These are phyloP conservation scores for Biscogniauxia sp. DNA, from an alignment of 2,329 filamentous ascomycete species.

Conservation along the genomic window DNA sequence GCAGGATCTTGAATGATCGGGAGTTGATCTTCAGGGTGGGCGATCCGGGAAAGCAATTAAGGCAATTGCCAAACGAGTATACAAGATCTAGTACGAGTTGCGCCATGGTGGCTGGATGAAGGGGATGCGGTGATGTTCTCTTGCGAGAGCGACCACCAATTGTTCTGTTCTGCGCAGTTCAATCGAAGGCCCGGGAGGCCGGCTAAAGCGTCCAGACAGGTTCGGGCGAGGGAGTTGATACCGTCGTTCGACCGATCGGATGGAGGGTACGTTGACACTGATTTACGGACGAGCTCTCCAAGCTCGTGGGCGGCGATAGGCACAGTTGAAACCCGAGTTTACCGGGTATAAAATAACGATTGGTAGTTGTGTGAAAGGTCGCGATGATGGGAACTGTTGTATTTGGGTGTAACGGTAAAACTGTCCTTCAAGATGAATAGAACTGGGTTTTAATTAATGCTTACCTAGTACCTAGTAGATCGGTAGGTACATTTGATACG, in stretches of 20 bases:
- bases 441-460: background rate
- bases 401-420: background rate
- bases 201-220: background rate
- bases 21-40: constrained; percentile 94
- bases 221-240: background rate
- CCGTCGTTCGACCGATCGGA: too few species aligned
- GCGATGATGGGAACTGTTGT: background rate
- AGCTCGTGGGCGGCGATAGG: too few species aligned
- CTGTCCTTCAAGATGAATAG: background rate
- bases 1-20: constrained; percentile 91
- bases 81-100: constrained; percentile 84
- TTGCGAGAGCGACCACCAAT: constrained; percentile 1
- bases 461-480: too few species aligned
- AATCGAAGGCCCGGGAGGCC: background rate
- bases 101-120: constrained; percentile 55
- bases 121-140: background rate
- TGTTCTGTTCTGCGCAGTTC: constrained; percentile 7
- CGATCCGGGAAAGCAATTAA: constrained; percentile 93
- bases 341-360: background rate
- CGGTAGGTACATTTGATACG: too few species aligned
- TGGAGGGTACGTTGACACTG: too few species aligned
- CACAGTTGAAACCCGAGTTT: background rate
- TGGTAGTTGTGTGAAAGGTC: background rate
- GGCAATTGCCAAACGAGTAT: constrained; percentile 90
- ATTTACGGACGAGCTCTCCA: background rate